Evolutionary conservation across 2,329 filamentous ascomycete species (phyloP).

Genomic region (Cladosporium sp.): DNA sequence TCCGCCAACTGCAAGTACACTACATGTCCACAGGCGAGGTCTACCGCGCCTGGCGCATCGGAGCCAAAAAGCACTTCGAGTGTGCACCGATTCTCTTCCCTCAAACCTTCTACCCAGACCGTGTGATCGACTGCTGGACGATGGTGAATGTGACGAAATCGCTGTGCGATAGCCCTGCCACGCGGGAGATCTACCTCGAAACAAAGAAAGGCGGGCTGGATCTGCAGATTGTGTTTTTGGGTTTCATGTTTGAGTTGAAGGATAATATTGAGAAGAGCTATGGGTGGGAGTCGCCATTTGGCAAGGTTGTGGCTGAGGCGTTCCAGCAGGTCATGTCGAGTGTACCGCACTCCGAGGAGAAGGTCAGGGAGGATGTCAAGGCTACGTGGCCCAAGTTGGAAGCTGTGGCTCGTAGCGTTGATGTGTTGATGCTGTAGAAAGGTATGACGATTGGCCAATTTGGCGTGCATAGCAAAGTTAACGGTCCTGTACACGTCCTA

Average conservation of each 20-base stretch:
- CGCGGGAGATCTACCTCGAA: conserved; percentile 24
- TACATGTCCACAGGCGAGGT: conserved; percentile 43
- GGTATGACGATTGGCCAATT: too few relatives aligned
- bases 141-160: conserved; percentile 23
- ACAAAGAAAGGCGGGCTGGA: conserved; percentile 35
- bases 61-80: conserved; percentile 47
- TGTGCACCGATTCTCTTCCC: conserved; percentile 51
- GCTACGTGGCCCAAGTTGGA: conserved; percentile 53
- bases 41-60: conserved; percentile 48
- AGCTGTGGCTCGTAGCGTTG: conserved; percentile 23
- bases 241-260: conserved; percentile 39
- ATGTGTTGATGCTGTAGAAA: conserved; percentile 32
- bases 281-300: conserved; percentile 33
- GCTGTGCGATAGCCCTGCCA: conserved; percentile 13
- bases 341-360: conserved; percentile 15
- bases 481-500: too few relatives aligned
- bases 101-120: conserved; percentile 48
- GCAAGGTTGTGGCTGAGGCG: conserved; percentile 23
- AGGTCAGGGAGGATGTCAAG: conserved; percentile 52
- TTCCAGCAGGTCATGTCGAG: conserved; percentile 22
- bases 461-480: too few relatives aligned
- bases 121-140: conserved; percentile 46
- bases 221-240: conserved; percentile 39
- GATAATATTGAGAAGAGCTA: conserved; percentile 40
- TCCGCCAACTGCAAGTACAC: conserved; percentile 50